Evolutionary conservation across 1,284 basidiomycete species (phyloP).

Genomic region (Cerrena zonata): DNA sequence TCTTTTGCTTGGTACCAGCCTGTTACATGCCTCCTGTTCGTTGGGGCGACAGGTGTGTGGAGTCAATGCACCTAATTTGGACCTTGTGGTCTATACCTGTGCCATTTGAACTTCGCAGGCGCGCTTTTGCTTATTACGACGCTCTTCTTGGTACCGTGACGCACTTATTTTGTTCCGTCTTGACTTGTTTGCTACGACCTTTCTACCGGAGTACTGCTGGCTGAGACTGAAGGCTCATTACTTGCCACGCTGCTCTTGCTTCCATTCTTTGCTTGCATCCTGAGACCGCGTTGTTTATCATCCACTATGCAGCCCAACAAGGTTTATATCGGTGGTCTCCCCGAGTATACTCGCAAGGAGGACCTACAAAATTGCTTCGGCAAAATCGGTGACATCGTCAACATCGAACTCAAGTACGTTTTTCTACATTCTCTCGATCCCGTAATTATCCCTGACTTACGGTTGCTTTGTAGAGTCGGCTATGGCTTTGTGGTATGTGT

Average conservation of each 20-base stretch:
- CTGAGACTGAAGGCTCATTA: conserved; percentile 18
- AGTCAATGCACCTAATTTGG: not conserved
- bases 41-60: not conserved
- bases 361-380: conserved; percentile 79
- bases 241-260: conserved; percentile 14
- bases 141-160: not conserved
- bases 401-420: conserved; percentile 78
- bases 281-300: conserved; percentile 24
- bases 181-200: not conserved
- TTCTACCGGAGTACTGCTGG: not conserved
- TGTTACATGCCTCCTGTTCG: not conserved
- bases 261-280: conserved; percentile 10
- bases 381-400: conserved; percentile 70
- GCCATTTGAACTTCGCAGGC: not conserved
- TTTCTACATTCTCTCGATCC: conserved; percentile 12
- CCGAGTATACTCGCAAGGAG: conserved; percentile 76
- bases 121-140: not conserved
- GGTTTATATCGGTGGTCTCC: conserved; percentile 82
- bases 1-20: conserved; percentile 1
- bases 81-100: not conserved
- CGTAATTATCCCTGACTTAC: conserved; percentile 15
- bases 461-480: conserved; percentile 48
- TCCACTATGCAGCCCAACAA: conserved; percentile 74
- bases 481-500: conserved; percentile 77
- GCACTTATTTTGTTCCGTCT: not conserved